Evolutionary conservation across 768 basidiomycete genomes (phyloP).

Genomic region (Tricholoma sp.): DNA sequence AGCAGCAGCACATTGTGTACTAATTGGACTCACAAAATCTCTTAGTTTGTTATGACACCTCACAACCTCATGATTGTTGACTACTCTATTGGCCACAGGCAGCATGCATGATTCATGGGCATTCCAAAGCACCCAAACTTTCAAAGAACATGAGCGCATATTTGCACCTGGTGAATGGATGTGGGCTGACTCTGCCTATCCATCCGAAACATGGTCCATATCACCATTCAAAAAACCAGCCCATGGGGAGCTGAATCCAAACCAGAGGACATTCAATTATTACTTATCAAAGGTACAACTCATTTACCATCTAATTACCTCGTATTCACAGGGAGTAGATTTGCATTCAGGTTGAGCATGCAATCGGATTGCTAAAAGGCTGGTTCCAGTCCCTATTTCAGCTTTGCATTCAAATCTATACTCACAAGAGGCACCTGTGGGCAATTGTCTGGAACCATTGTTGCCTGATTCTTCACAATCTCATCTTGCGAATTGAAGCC

Average conservation of each 20-base stretch:
- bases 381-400: too few species aligned
- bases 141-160: not conserved
- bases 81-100: not conserved
- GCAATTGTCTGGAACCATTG: not conserved
- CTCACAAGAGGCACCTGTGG: not conserved
- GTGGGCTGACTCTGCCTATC: not conserved
- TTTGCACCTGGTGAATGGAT: not conserved
- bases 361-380: not conserved
- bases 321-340: not conserved
- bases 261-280: too few species aligned
- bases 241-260: not conserved
- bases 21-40: slow-evolving; percentile 11
- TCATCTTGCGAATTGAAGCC: slow-evolving; percentile 13
- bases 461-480: slow-evolving; percentile 14
- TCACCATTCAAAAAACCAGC: not conserved
- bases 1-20: too few species aligned
- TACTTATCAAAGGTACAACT: not conserved
- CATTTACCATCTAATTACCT: not conserved
- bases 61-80: slow-evolving; percentile 8
- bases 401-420: too few species aligned
- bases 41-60: slow-evolving; percentile 10
- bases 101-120: not conserved
- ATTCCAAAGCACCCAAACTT: not conserved
- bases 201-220: not conserved
- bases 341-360: not conserved